A percentile compares a stretch with the other conserved stretches of the same genome.
Evolutionary conservation across 2,329 filamentous ascomycete genomes (phyloP).

Genomic region (Endothia cerciana): DNA sequence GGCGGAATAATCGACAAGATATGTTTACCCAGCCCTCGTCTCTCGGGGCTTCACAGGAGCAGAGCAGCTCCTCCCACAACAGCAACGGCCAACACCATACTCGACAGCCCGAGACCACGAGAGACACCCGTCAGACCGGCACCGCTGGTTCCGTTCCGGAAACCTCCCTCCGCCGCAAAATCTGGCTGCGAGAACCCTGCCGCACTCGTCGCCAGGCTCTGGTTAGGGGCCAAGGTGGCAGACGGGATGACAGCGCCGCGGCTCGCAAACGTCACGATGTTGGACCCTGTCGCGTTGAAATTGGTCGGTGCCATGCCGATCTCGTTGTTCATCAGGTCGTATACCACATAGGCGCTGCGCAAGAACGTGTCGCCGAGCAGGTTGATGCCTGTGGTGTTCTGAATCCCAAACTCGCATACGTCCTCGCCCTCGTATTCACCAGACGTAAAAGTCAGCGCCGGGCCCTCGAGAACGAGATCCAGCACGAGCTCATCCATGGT

Average conservation of each 20-base stretch:
- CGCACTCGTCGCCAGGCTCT: slow-evolving; percentile 39
- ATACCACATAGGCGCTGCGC: slow-evolving; percentile 63
- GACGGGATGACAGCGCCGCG: slow-evolving; percentile 55
- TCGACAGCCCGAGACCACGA: slow-evolving; percentile 33
- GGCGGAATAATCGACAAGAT: neutral
- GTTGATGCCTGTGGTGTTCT: slow-evolving; percentile 48
- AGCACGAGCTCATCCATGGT: slow-evolving; percentile 61
- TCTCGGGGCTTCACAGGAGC: neutral
- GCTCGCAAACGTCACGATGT: slow-evolving; percentile 55
- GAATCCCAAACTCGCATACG: slow-evolving; percentile 61
- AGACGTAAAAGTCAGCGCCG: slow-evolving; percentile 41
- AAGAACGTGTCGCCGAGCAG: slow-evolving; percentile 63
- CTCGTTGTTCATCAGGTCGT: slow-evolving; percentile 62
- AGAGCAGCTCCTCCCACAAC: neutral
- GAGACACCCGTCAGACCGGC: slow-evolving; percentile 30
- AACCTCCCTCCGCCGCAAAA: slow-evolving; percentile 44
- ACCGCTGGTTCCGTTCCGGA: slow-evolving; percentile 34
- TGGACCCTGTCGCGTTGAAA: slow-evolving; percentile 56
- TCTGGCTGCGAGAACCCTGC: slow-evolving; percentile 37
- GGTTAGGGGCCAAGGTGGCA: slow-evolving; percentile 48
- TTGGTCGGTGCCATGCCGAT: slow-evolving; percentile 58
- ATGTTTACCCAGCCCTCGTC: neutral
- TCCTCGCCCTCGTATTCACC: slow-evolving; percentile 49
- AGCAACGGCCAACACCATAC: slow-evolving; percentile 23
- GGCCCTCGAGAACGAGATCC: slow-evolving; percentile 43